A percentile compares a stretch with the other conserved stretches of the same genome.
Conservation (phyloP, 2,329 filamentous ascomycete species). For the Ophiostoma ips region DNA sequence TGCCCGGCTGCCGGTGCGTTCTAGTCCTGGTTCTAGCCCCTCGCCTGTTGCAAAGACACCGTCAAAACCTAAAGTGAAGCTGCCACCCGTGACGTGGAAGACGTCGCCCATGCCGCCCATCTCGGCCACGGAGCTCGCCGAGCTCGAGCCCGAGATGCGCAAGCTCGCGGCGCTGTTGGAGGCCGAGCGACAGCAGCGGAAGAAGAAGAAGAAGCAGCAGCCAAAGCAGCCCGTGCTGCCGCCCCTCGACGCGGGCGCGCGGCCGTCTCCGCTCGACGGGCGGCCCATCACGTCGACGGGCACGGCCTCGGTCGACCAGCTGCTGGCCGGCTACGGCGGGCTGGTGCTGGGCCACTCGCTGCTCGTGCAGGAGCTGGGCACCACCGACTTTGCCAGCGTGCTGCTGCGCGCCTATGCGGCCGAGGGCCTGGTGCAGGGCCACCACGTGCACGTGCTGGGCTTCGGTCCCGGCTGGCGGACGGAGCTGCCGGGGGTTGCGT, state of each 20-base stretch:
- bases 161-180: constrained; percentile 4
- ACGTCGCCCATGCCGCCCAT: constrained; percentile 1
- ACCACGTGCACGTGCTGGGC: constrained; percentile 75
- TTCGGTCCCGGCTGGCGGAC: constrained; percentile 66
- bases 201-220: too few relatives aligned
- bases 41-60: background rate
- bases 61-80: background rate
- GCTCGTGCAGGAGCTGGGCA: constrained; percentile 75
- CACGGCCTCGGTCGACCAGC: constrained; percentile 67
- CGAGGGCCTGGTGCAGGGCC: constrained; percentile 83
- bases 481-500: constrained; percentile 61
- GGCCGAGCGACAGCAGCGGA: constrained; percentile 3
- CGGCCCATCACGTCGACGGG: constrained; percentile 84
- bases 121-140: background rate
- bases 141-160: constrained; percentile 9
- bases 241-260: constrained; percentile 36
- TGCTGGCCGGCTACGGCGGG: constrained; percentile 77
- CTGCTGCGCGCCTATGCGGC: constrained; percentile 81
- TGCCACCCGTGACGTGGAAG: constrained; percentile 6
- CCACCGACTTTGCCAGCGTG: constrained; percentile 82
- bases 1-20: background rate
- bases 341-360: constrained; percentile 69
- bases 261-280: constrained; percentile 81
- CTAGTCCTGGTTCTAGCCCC: background rate
- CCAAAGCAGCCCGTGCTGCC: background rate